A percentile compares a stretch with the other conserved stretches of the same genome.
These are phyloP conservation scores for Ascodesmis nigricans DNA, from an alignment of 495 filamentous ascomycete species.

Conservation along the genomic window DNA sequence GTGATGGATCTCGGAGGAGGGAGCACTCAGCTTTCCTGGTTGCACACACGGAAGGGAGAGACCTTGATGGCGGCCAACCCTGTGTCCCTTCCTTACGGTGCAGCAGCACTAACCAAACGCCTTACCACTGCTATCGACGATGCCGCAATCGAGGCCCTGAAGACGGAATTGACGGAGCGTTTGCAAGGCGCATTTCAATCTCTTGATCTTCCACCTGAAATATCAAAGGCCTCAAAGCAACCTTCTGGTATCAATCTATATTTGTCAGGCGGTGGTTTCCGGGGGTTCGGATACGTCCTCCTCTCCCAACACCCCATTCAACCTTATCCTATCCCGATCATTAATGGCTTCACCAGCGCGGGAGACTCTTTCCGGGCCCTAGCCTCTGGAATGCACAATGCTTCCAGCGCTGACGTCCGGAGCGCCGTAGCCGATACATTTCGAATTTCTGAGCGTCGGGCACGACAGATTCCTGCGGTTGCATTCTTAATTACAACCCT, in stretches of 20 bases:
- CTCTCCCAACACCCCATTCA: slow-evolving; percentile 43
- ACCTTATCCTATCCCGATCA: slow-evolving; percentile 65
- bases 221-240: slow-evolving; percentile 26
- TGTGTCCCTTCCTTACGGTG: slow-evolving; percentile 59
- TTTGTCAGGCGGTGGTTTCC: slow-evolving; percentile 74
- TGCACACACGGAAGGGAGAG: slow-evolving; percentile 34
- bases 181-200: slow-evolving; percentile 40
- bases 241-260: slow-evolving; percentile 47
- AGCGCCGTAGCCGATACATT: slow-evolving; percentile 36
- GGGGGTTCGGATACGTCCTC: slow-evolving; percentile 73
- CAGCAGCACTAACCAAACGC: slow-evolving; percentile 50
- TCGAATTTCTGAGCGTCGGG: slow-evolving; percentile 61
- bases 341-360: slow-evolving; percentile 55
- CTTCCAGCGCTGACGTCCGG: slow-evolving; percentile 29
- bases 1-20: slow-evolving; percentile 83
- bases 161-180: slow-evolving; percentile 33
- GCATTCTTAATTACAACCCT: slow-evolving; percentile 54
- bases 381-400: slow-evolving; percentile 32
- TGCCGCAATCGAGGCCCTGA: slow-evolving; percentile 28
- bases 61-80: slow-evolving; percentile 29
- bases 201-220: slow-evolving; percentile 32
- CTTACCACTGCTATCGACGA: slow-evolving; percentile 27
- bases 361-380: slow-evolving; percentile 40
- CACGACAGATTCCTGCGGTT: slow-evolving; percentile 65
- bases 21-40: slow-evolving; percentile 75